Percentiles rank a stretch among this genome's conserved stretches.
Evolutionary conservation across 768 basidiomycete species (phyloP).

Genomic region (Glaciozyma martinii): DNA sequence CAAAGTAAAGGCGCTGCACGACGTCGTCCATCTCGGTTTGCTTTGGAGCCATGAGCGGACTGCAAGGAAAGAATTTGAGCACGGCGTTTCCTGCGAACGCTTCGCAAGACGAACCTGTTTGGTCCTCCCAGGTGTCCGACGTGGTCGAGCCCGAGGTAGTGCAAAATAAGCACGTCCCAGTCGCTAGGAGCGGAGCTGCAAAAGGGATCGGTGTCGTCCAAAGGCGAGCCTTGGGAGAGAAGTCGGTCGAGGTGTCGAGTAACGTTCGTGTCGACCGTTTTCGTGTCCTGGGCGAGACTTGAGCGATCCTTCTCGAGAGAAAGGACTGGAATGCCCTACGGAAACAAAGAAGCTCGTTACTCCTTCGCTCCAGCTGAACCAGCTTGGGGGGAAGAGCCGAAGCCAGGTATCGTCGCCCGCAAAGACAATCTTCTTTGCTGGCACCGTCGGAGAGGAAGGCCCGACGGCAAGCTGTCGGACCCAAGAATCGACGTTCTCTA

Average conservation of each 20-base stretch:
- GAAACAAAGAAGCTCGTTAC: slow-evolving; percentile 77
- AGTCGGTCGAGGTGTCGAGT: slow-evolving; percentile 72
- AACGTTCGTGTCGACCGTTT: slow-evolving; percentile 86
- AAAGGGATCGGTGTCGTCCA: background rate
- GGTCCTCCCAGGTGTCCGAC: slow-evolving; percentile 80
- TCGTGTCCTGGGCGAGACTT: slow-evolving; percentile 67
- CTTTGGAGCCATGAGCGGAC: slow-evolving; percentile 69
- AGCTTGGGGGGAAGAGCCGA: slow-evolving; percentile 62
- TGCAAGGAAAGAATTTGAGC: slow-evolving; percentile 48
- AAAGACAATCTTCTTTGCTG: background rate
- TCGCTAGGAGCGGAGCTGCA: slow-evolving; percentile 1
- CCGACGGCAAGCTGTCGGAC: slow-evolving; percentile 7
- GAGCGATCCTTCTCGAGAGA: rapidly evolving
- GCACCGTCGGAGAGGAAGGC: too few species aligned
- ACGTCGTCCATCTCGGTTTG: slow-evolving; percentile 79
- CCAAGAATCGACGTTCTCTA: slow-evolving; percentile 54
- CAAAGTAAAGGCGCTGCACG: slow-evolving; percentile 56
- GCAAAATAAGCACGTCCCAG: slow-evolving; percentile 71
- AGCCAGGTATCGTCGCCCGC: slow-evolving; percentile 98
- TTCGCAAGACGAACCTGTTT: background rate
- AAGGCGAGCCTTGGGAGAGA: slow-evolving; percentile 38
- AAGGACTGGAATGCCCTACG: background rate
- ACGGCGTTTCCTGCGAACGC: background rate
- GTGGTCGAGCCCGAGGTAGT: slow-evolving; percentile 94
- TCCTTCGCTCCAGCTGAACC: slow-evolving; percentile 53